These are phyloP conservation scores for Cystofilobasidium ferigula DNA, from an alignment of 768 basidiomycete genomes.

Conservation along the genomic window DNA sequence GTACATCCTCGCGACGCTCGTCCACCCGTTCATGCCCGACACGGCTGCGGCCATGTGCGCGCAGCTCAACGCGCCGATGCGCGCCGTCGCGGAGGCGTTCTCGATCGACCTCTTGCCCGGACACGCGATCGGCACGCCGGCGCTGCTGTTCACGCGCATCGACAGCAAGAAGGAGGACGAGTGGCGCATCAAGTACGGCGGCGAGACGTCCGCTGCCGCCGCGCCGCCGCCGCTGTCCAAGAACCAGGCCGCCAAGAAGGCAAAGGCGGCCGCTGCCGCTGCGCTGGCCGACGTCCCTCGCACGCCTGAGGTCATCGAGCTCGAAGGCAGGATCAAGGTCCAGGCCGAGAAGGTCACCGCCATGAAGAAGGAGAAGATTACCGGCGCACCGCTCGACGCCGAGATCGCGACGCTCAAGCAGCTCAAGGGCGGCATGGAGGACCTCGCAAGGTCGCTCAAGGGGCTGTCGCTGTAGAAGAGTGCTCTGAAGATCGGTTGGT, in stretches of 20 bases:
- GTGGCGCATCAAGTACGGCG: slow-evolving; percentile 72
- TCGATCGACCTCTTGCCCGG: slow-evolving; percentile 74
- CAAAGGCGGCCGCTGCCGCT: slow-evolving; percentile 38
- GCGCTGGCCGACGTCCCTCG: slow-evolving; percentile 47
- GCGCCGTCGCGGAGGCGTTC: slow-evolving; percentile 60
- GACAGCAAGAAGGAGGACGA: slow-evolving; percentile 77
- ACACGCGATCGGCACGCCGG: slow-evolving; percentile 73
- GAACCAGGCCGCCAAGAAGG: slow-evolving; percentile 46
- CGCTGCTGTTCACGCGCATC: slow-evolving; percentile 85
- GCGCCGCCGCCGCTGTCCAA: slow-evolving; percentile 32
- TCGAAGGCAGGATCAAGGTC: slow-evolving; percentile 62
- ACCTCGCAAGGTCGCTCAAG: slow-evolving; percentile 56
- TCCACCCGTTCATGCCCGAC: slow-evolving; percentile 94
- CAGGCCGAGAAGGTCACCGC: slow-evolving; percentile 65
- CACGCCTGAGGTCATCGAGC: slow-evolving; percentile 57
- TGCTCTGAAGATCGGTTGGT: no score
- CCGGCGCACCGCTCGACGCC: slow-evolving; percentile 40
- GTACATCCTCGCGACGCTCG: slow-evolving; percentile 69
- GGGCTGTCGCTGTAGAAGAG: slow-evolving; percentile 47
- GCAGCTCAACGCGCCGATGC: slow-evolving; percentile 81
- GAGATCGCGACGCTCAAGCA: slow-evolving; percentile 49
- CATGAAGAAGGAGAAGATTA: slow-evolving; percentile 45
- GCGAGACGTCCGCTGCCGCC: slow-evolving; percentile 42
- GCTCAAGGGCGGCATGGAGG: slow-evolving; percentile 52
- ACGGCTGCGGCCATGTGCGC: slow-evolving; percentile 66